phyloP scores from a whole-genome alignment of 176 grass and related monocot genomes.

The Ampelocalamus luodianensis region DNA sequence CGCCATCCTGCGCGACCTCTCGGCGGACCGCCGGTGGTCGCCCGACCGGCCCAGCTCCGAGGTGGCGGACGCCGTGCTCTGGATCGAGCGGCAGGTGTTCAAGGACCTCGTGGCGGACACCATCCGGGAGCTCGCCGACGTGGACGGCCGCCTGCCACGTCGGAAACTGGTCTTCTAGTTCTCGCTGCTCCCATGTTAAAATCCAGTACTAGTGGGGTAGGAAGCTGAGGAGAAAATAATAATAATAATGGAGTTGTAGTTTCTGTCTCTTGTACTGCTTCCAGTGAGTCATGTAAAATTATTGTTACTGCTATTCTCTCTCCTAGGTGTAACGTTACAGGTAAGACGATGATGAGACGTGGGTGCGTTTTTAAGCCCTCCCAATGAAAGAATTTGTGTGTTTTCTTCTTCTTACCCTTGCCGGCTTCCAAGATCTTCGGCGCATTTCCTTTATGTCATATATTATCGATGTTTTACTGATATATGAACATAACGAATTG shows the following conservation, averaged over 20 bases:
- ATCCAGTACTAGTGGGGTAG: too few species aligned
- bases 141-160: slow-evolving; percentile 45
- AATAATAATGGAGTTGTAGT: slow-evolving; percentile 3
- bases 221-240: not conserved
- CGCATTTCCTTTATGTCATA: too few species aligned
- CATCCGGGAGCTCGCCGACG: slow-evolving; percentile 77
- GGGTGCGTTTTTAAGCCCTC: slow-evolving; percentile 38
- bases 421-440: not conserved
- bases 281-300: slow-evolving; percentile 43
- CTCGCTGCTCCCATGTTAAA: not conserved
- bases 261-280: not conserved
- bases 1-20: slow-evolving; percentile 70
- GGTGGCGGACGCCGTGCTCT: slow-evolving; percentile 63
- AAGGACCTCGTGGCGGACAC: slow-evolving; percentile 87
- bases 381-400: not conserved
- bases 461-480: too few species aligned
- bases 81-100: slow-evolving; percentile 85
- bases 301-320: not conserved
- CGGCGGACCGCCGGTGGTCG: slow-evolving; percentile 43
- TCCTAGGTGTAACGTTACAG: not conserved
- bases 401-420: not conserved
- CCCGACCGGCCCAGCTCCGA: slow-evolving; percentile 23
- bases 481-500: too few species aligned
- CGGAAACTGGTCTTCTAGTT: slow-evolving; percentile 84
- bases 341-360: not conserved